Evolutionary conservation across 192 early-diverging fungal genomes (phyloP), one percentile per base, ranked within the genome.

Genomic region (Backusella luteola): DNA sequence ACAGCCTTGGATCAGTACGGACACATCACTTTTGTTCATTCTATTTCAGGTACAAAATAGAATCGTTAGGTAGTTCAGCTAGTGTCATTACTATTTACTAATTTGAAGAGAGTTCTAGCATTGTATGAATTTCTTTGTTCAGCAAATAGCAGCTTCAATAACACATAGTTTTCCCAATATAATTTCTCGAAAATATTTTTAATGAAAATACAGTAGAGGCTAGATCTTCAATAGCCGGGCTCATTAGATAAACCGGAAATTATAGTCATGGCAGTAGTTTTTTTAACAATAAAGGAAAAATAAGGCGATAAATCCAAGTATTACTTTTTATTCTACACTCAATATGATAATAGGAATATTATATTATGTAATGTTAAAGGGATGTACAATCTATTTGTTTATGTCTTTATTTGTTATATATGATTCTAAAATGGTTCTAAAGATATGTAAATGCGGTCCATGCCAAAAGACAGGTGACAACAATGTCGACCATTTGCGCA

Each of bases 401-500:
- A 23, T 56, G 26, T 23, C 0, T 59, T 56, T 6, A 17, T 56
- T 56, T 56, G 5, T 4, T 21, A 21, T 53, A 12, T 59, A 12
- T 7, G 7, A 6, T n/a, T 53, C n/a, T 21, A 21, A 53, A 9
- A 21, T n/a, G 5, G 3, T 11, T 59, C 56, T 59, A 63, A 63
- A 63, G 23, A 29, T 63, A 63, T 9, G 56, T 63, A n/a, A 88
- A 88, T 11, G 87, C 87, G 42, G 85, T 68, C 73, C 82, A 88
- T 34, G 87, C 80, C 2, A 88, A 73, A 5, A 74, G 73, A 19
- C 79, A 63, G 23, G 87, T 88, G 14, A 79, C 77, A 14, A 85
- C 23, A 38, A 88, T 86, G 71, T 88, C 87, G 6, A 88, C 82
- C 71, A 86, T 6, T 74, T 88, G 87, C 6, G 87, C 87, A 38